phyloP scores from a whole-genome alignment of 2,329 filamentous ascomycete species.

The Phaeosphaeria sp. region DNA sequence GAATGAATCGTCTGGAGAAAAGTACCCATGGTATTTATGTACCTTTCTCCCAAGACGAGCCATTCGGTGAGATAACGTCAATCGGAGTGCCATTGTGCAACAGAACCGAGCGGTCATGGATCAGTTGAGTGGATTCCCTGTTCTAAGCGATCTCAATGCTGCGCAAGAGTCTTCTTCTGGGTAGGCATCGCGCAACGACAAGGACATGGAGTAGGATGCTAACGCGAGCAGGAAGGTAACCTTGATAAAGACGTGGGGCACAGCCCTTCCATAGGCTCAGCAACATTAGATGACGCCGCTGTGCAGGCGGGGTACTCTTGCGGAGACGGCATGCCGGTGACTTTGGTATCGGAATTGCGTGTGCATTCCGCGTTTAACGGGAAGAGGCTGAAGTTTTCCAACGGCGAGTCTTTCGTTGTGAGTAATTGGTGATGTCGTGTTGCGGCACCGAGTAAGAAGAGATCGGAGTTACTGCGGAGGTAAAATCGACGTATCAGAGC shows the following conservation, averaged over 20 bases:
- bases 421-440: neutral
- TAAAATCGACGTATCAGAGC: neutral
- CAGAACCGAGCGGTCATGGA: neutral
- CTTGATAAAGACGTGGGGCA: conserved; percentile 22
- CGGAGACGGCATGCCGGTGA: neutral
- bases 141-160: conserved; percentile 4
- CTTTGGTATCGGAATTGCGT: neutral
- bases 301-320: conserved; percentile 15
- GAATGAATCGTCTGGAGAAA: neutral
- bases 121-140: conserved; percentile 7
- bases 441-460: neutral
- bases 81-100: conserved; percentile 10
- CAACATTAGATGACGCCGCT: conserved; percentile 32
- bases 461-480: neutral
- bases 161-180: conserved; percentile 8
- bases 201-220: conserved; percentile 23
- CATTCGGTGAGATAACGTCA: conserved; percentile 26
- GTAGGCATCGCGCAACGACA: conserved; percentile 18
- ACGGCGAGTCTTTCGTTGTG: neutral
- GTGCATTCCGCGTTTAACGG: neutral
- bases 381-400: neutral
- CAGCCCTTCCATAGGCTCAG: conserved; percentile 26
- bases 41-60: neutral
- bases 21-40: conserved; percentile 19
- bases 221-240: conserved; percentile 42